Base-by-base conservation (phyloP, 139 green algal genomes). In the Picochlorum sp. region DNA sequence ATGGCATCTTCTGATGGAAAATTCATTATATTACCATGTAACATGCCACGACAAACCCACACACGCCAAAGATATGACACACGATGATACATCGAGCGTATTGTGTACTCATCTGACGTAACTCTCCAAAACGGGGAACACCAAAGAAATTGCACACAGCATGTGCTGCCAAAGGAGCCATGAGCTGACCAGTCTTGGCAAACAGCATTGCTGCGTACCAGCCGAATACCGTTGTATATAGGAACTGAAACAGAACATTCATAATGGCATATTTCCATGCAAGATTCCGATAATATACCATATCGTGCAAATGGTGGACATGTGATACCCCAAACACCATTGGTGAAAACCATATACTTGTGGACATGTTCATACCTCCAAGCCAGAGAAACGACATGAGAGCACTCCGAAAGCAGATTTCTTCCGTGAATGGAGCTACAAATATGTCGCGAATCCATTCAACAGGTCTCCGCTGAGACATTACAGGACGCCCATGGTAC, bases 321-420 rank as follows among this genome's bases (percentile, higher is more conserved):
- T 95, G 89, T 2, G 83, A 84, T 4, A 69, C 32, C 4, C 78
- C 85, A 77, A 95, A 95, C 60, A 88, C 81, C 16, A 92, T 60
- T 26, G 85, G 87, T 2, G 78, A 84, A 20, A 84, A 21, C 6
- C 78, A 61, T 49, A 87, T 64, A 14, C 62, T 64, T 2, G 34
- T 20, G 1, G 10, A 9, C 5, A 51, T n/a, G 4, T 18, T n/a
- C 1, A 37, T 49, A 2, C 66, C 56, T 2, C 9, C 14, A 2
- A 37, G 23, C 37, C 74, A 20, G 13, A 92, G 72, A 57, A 87
- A 73, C 5, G 85, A 83, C 30, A 81, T 65, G 70, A 94, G 85
- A 71, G 88, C 89, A 11, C 77, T 76, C 10, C 89, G 71, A 67
- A 95, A 96, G 26, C 76, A 78, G 24, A 81, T 89, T 74, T 96